These are phyloP conservation scores for Capsicum pubescens DNA, from an alignment of 257 asterid species.

Conservation along the genomic window DNA sequence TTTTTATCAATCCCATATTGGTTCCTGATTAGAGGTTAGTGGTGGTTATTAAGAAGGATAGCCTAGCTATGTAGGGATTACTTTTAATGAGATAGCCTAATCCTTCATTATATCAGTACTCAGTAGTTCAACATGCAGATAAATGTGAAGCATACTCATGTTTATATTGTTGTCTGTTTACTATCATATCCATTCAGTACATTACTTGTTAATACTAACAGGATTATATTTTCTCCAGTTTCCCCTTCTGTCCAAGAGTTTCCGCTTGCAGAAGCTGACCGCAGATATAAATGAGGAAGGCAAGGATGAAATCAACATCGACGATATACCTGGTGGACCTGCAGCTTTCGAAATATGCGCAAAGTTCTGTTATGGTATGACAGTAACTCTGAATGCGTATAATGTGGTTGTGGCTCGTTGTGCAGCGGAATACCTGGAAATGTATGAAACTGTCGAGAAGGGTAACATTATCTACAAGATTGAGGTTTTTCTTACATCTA, in stretches of 20 bases:
- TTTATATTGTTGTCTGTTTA: constrained; percentile 12
- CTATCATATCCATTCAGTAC: neutral
- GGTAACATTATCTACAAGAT: constrained; percentile 86
- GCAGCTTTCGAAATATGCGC: constrained; percentile 84
- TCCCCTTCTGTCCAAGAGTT: constrained; percentile 79
- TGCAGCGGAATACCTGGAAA: constrained; percentile 87
- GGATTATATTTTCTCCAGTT: constrained; percentile 49
- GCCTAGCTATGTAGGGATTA: neutral
- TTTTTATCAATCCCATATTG: neutral
- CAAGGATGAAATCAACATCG: constrained; percentile 54
- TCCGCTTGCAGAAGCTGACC: constrained; percentile 66
- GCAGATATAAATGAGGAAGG: constrained; percentile 46
- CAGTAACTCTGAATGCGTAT: constrained; percentile 78
- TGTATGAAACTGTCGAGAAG: constrained; percentile 76
- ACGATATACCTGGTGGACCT: constrained; percentile 84
- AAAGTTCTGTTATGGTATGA: constrained; percentile 87
- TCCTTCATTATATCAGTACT: neutral
- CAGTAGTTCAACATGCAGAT: neutral
- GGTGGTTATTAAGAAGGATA: neutral
- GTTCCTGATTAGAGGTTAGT: neutral
- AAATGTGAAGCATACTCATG: neutral
- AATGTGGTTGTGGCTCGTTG: constrained; percentile 84
- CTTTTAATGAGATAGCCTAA: constrained; percentile 16
- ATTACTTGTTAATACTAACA: constrained; percentile 28
- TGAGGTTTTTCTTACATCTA: constrained; percentile 76